Evolutionary conservation across 805 yeast genomes (phyloP), one percentile per base, ranked within the genome.

Genomic region (Priceomyces castillae): DNA sequence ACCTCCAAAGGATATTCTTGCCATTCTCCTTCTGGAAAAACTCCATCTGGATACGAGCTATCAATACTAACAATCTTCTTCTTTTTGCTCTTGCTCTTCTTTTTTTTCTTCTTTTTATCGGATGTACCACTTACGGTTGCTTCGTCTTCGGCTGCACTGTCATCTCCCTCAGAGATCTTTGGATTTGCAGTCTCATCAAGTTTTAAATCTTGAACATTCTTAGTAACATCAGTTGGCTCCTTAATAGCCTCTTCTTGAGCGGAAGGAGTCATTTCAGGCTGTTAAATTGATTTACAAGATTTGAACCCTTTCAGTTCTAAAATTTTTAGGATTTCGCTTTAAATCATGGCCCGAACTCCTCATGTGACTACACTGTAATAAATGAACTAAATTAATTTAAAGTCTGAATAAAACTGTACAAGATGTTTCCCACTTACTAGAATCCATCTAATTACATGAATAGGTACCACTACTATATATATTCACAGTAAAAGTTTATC

Each of bases 11-110:
- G 80, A 58, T 90, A 89, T 43, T 89, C 95, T 62, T 72, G 69
- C 83, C 90, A 85, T 67, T 88, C 84, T 41, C 97, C 97, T 58
- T 83, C 94, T 4, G 97, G 97, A 58, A 79, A 90, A 1, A 71
- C 67, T 0, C 81, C 86, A 23, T 80, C 84, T 0, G 92, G 84
- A 63, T 78, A 92, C 40, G 81, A 71, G 34, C 74, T 70, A 17
- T 81, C 78, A 44, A 94, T 82, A 30, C 84, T 82, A 22, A 78
- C 80, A 30, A 81, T 66, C 46, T 81, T 69, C 52, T 71, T 71
- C 61, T 75, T 73, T 59, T 71, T 74, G 64, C 72, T 75, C 57
- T 71, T 78, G 55, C 77, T 76, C 58, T 71, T 65, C 61, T 73
- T 62, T 55, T 65, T 67, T 51, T 64, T 63, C 41, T 58, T 52